Evolutionary conservation across 345 rosid species (phyloP).

Genomic region (Mallotus nudiflorus): DNA sequence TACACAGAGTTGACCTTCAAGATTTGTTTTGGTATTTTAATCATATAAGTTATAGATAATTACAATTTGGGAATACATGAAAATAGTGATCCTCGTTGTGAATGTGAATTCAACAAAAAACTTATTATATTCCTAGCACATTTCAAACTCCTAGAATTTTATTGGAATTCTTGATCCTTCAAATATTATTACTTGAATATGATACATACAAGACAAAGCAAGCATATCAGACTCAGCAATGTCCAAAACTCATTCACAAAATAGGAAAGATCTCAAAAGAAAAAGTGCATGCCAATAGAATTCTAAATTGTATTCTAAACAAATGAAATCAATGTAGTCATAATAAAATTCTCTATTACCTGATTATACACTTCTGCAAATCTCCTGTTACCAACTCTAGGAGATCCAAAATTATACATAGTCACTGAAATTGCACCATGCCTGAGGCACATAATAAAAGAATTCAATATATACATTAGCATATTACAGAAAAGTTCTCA

Average conservation of each 20-base stretch:
- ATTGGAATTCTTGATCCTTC: conserved; percentile 4
- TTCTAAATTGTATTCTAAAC: conserved; percentile 5
- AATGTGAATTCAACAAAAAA: neutral
- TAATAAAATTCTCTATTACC: conserved; percentile 41
- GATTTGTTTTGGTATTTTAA: neutral
- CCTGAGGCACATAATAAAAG: conserved; percentile 39
- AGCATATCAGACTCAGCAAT: too few relatives aligned
- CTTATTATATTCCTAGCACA: neutral
- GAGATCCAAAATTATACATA: conserved; percentile 97
- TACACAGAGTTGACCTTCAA: neutral
- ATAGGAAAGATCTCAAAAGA: neutral
- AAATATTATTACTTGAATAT: too few relatives aligned
- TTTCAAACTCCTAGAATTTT: conserved; percentile 2
- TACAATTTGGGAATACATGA: neutral
- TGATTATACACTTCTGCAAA: conserved; percentile 83
- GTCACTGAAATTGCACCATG: conserved; percentile 65
- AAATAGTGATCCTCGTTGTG: neutral
- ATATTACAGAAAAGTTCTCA: neutral
- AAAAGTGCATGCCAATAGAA: neutral
- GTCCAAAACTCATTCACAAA: too few relatives aligned
- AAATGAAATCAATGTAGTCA: neutral
- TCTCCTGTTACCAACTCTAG: conserved; percentile 91
- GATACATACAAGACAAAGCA: too few relatives aligned
- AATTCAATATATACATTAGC: conserved; percentile 5
- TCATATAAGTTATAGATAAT: neutral